Percentiles rank a stretch among this genome's conserved stretches.
Evolutionary conservation across 306 rosid species (phyloP).

Genomic region (Delonix regia): DNA sequence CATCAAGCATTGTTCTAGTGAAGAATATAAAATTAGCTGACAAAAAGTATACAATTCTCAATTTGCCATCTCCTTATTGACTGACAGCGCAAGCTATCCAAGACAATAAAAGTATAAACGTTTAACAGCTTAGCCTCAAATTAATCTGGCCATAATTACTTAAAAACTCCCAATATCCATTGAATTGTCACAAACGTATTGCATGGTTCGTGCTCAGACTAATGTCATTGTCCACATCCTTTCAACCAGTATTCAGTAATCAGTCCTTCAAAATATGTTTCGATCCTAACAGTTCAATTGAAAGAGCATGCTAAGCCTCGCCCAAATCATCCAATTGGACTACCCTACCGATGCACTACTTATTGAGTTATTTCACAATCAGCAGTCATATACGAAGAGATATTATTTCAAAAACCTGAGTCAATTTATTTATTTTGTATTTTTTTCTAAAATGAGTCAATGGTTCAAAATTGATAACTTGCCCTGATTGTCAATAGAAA

Average conservation of each 20-base stretch:
- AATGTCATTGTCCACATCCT: not conserved
- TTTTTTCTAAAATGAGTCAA: not conserved
- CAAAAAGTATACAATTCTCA: not conserved
- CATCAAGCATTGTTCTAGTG: not conserved
- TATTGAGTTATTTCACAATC: not conserved
- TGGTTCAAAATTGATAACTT: not conserved
- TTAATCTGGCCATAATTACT: not conserved
- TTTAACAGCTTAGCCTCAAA: not conserved
- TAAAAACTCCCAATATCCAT: not conserved
- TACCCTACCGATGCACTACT: not conserved
- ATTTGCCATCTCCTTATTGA: not conserved
- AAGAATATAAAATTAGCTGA: conserved; percentile 7
- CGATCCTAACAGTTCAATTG: not conserved
- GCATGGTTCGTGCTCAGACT: not conserved
- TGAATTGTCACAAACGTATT: not conserved
- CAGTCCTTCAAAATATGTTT: not conserved
- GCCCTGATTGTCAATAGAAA: not conserved
- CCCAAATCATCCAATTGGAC: not conserved
- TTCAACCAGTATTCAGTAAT: not conserved
- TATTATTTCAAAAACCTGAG: not conserved
- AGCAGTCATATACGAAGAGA: not conserved
- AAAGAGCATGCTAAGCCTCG: not conserved
- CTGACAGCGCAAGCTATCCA: not conserved
- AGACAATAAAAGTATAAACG: not conserved
- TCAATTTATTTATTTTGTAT: not conserved